These are phyloP conservation scores for Globisporangium sylvaticum DNA, from an alignment of 352 stramenopile species.

Conservation along the genomic window DNA sequence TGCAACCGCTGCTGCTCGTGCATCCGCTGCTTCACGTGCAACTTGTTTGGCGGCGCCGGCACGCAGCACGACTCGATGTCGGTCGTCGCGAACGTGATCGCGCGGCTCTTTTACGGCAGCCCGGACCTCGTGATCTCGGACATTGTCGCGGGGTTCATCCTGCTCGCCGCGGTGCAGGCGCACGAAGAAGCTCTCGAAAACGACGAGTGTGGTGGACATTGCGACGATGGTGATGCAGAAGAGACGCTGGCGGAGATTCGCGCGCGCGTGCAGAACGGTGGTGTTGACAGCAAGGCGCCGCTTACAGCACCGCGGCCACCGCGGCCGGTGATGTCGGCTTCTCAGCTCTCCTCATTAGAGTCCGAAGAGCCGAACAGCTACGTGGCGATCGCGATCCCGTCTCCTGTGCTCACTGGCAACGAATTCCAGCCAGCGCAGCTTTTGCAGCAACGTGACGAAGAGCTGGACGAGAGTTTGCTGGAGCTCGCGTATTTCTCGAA, in stretches of 20 bases:
- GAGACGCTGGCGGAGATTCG: constrained; percentile 54
- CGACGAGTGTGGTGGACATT: constrained; percentile 17
- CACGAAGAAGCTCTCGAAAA: constrained; percentile 58
- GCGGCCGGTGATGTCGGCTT: constrained; percentile 14
- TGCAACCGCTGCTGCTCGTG: constrained; percentile 77
- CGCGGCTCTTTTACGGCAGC: constrained; percentile 82
- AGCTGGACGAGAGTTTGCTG: constrained; percentile 43
- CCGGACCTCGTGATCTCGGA: constrained; percentile 87
- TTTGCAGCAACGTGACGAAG: constrained; percentile 37
- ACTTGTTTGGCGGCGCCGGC: constrained; percentile 80
- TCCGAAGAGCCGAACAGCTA: constrained; percentile 25
- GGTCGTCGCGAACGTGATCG: constrained; percentile 81
- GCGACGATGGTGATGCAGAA: constrained; percentile 29
- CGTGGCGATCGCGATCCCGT: constrained; percentile 50
- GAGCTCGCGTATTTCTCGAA: constrained; percentile 84
- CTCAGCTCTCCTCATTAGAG: constrained; percentile 23
- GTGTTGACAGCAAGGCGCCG: background rate
- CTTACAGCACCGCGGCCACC: background rate
- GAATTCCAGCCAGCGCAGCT: constrained; percentile 14
- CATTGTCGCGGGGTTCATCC: constrained; percentile 81
- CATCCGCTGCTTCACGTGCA: constrained; percentile 83
- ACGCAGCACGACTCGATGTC: constrained; percentile 87
- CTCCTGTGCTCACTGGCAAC: constrained; percentile 8
- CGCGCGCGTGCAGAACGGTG: constrained; percentile 26
- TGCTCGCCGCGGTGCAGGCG: constrained; percentile 76